Evolutionary conservation across 1,284 basidiomycete genomes (phyloP), one percentile per base, ranked within the genome.

Genomic region (Malassezia restricta): DNA sequence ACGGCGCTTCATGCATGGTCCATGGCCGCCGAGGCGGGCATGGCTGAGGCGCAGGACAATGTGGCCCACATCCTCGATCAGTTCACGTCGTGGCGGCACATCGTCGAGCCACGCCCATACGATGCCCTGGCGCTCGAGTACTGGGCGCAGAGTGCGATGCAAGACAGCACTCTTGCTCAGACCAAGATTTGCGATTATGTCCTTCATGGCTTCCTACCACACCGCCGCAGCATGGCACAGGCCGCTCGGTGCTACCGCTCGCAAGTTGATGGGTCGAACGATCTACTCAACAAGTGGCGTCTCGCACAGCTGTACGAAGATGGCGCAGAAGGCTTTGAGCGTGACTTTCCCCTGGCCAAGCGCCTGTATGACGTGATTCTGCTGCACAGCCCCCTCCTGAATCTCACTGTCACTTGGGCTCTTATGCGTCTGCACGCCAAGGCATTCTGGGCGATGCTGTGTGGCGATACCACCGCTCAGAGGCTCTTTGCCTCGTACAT

Each of bases 301-400:
- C 76, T 98, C 27, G 94, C 92, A 1, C 95, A 86, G 86, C 94
- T 98, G 89, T 95, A 96, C 73, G 92, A 98, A 76, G 86, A 89
- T 65, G 94, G 94, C 0, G 74, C 86, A 27, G 94, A 94, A 4
- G 87, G 96, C 0, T 82, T 85, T 28, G 31, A 59, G 27, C 61
- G 59, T 29, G 92, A 98, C 75, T 98, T 89, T 77, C 86, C 94
- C 74, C 81, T 98, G 14, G 94, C 94, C 0, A 99, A 98, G 75
- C 80, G 94, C 29, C 85, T 92, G 74, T 98, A 96, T 71, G 94
- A 98, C 73, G 76, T 83, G 53, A 87, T 90, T 2, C 75, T 87
- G 35, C 86, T 66, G 89, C 90, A 87, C 71, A 76, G 95, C 29
- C 89, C 91, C 0, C 86, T 92, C 28, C 74, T 82, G 28, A 75